These are phyloP conservation scores for Pelargonium exstipulatum DNA, from an alignment of 441 rosid species.

Conservation along the genomic window DNA sequence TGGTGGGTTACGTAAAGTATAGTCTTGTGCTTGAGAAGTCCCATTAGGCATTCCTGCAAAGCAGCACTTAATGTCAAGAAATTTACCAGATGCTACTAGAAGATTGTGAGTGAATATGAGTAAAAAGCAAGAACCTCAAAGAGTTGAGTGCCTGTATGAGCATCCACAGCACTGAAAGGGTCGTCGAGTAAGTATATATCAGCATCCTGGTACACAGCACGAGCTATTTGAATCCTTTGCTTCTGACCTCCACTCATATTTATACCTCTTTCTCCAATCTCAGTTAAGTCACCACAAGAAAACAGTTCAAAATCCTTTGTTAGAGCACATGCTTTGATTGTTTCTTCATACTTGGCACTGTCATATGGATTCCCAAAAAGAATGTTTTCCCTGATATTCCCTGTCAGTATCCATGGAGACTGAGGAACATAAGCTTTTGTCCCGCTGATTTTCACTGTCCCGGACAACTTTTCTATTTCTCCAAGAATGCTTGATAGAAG, in stretches of 20 bases:
- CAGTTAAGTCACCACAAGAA: slow-evolving; percentile 73
- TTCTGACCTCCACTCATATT: slow-evolving; percentile 99
- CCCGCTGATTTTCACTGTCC: slow-evolving; percentile 68
- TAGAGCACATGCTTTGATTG: slow-evolving; percentile 79
- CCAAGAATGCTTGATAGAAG: slow-evolving; percentile 77
- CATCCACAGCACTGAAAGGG: slow-evolving; percentile 98
- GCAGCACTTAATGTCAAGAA: not conserved
- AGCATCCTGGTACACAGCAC: slow-evolving; percentile 92
- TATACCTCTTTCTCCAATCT: slow-evolving; percentile 96
- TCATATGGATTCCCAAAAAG: slow-evolving; percentile 69
- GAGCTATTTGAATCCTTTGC: slow-evolving; percentile 95
- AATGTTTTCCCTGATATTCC: slow-evolving; percentile 82
- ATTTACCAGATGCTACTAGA: not conserved
- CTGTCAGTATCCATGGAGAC: slow-evolving; percentile 88
- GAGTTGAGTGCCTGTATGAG: slow-evolving; percentile 92
- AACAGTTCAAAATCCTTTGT: slow-evolving; percentile 79
- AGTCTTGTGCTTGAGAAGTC: slow-evolving; percentile 74
- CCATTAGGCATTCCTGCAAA: slow-evolving; percentile 87
- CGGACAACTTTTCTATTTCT: slow-evolving; percentile 74
- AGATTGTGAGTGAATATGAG: not conserved
- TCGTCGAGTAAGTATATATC: slow-evolving; percentile 90
- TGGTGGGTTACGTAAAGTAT: slow-evolving; percentile 91
- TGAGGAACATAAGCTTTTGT: slow-evolving; percentile 92
- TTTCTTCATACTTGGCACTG: slow-evolving; percentile 44
- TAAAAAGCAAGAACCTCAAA: slow-evolving; percentile 43